Evolutionary conservation across 139 green algal species (phyloP).

Genomic region (Edaphochlamys debaryana): DNA sequence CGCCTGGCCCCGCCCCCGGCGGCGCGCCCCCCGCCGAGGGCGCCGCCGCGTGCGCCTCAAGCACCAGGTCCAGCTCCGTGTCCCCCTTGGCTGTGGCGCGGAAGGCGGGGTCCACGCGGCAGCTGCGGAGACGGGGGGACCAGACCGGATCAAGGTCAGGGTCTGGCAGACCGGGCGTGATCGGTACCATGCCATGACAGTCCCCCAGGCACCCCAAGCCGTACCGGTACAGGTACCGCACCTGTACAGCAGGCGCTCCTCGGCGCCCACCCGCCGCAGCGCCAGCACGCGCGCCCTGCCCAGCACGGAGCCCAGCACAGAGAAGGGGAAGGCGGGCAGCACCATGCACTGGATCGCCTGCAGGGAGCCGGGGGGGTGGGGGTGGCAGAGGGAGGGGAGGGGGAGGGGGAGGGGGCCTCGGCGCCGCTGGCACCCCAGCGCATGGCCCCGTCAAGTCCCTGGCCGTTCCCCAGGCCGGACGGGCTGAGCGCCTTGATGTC

Average conservation of each 20-base stretch:
- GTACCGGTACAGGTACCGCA: too few relatives aligned
- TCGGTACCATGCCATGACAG: not conserved
- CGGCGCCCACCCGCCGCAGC: not conserved
- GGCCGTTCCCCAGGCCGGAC: too few relatives aligned
- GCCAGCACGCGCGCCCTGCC: constrained; percentile 31
- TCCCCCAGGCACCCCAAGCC: too few relatives aligned
- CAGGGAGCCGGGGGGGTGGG: not conserved
- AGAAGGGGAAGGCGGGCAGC: constrained; percentile 57
- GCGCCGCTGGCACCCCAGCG: too few relatives aligned
- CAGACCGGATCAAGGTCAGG: too few relatives aligned
- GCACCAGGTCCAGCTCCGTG: constrained; percentile 44
- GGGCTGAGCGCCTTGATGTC: not conserved
- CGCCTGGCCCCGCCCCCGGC: not conserved
- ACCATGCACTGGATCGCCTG: constrained; percentile 54
- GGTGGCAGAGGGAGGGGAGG: not conserved
- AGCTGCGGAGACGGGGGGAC: not conserved
- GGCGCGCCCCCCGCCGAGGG: not conserved
- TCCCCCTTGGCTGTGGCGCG: constrained; percentile 49
- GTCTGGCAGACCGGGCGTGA: too few relatives aligned
- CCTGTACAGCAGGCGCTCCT: constrained; percentile 56
- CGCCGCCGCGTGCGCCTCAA: not conserved
- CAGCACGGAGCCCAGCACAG: constrained; percentile 56
- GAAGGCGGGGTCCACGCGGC: constrained; percentile 27
- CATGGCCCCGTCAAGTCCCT: too few relatives aligned
- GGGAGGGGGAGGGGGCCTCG: not conserved